Base-by-base conservation (phyloP, 768 basidiomycete genomes). In the button mushroom (Agaricus bisporus) region DNA sequence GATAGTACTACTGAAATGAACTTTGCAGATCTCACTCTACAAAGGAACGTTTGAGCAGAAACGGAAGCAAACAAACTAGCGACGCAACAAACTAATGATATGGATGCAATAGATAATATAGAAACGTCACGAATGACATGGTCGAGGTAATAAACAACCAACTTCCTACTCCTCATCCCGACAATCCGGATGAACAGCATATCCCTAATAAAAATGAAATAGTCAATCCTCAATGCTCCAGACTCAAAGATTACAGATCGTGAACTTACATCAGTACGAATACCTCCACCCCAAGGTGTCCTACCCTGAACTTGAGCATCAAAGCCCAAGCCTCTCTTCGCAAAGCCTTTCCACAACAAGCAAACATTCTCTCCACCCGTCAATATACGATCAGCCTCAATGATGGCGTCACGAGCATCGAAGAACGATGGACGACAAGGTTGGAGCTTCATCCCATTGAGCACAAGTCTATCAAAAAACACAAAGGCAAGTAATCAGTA, bases 281-380 rank as follows among this genome's bases (percentile, higher is more conserved):
- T 71, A 55, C 93, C 94, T 79, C 92, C 91, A 62, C 94, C 94
- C 94, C 94, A 97, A 15, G 92, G 93, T 7, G 90, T 91, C 55
- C 78, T 73, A 48, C 90, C 87, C 28, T 79, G 71, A 38, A 98
- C 80, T 14, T 59, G 70, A 3, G 95, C 90, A 61, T 93, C 85
- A 10, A 72, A 64, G 3, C 95, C 95, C 44, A 98, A 69, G 0
- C 95, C 95, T 35, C 91, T 78, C 60, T 78, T 70, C 5, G 90
- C 78, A 65, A 98, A 99, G 41, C 82, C 91, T 54, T 77, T 70
- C 94, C 93, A 98, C 58, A 99, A 69, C 12, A 75, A 74, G 68
- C 95, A 99, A 60, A 77, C 73, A 76, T 99, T 99, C 80, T 93
- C 91, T 3, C 95, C 95, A 12, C 85, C 90, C 3, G 95, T 98